Percentiles rank a stretch among this genome's conserved stretches.
Evolutionary conservation across 2,329 filamentous ascomycete genomes (phyloP).

Genomic region (Aureobasidium sp.): DNA sequence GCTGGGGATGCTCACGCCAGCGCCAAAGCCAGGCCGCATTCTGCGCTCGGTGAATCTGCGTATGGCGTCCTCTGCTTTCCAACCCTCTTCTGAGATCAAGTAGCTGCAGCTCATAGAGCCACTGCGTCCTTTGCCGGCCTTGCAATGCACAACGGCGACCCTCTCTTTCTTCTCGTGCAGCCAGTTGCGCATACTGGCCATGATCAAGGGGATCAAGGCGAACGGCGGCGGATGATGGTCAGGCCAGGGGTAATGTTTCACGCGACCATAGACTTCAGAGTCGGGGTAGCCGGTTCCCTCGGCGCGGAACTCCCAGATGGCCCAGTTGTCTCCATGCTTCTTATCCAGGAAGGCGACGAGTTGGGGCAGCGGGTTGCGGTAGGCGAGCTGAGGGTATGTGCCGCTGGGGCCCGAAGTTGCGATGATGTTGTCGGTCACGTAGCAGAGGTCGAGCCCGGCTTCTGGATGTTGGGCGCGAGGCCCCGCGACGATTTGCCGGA

Average conservation of each 20-base stretch:
- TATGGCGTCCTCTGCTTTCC: constrained; percentile 57
- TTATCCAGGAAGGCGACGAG: constrained; percentile 82
- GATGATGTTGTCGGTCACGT: constrained; percentile 76
- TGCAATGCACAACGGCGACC: constrained; percentile 91
- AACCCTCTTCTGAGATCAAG: constrained; percentile 77
- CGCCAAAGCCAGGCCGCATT: constrained; percentile 84
- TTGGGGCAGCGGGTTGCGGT: constrained; percentile 84
- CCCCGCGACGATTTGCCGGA: constrained; percentile 86
- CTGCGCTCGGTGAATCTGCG: constrained; percentile 69
- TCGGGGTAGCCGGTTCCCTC: constrained; percentile 96
- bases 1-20: constrained; percentile 86
- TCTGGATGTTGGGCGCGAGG: constrained; percentile 79
- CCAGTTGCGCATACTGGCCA: constrained; percentile 92
- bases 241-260: constrained; percentile 91
- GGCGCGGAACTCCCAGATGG: constrained; percentile 95
- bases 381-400: constrained; percentile 83
- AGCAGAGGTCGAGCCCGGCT: constrained; percentile 87
- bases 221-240: constrained; percentile 98
- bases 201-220: constrained; percentile 74
- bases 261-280: constrained; percentile 72
- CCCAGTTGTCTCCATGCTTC: constrained; percentile 78
- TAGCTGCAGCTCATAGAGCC: constrained; percentile 85
- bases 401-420: constrained; percentile 81
- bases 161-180: constrained; percentile 50
- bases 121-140: constrained; percentile 89